Conservation (phyloP, 2,329 filamentous ascomycete species). For the Mycosphaerelloides madeirae region DNA sequence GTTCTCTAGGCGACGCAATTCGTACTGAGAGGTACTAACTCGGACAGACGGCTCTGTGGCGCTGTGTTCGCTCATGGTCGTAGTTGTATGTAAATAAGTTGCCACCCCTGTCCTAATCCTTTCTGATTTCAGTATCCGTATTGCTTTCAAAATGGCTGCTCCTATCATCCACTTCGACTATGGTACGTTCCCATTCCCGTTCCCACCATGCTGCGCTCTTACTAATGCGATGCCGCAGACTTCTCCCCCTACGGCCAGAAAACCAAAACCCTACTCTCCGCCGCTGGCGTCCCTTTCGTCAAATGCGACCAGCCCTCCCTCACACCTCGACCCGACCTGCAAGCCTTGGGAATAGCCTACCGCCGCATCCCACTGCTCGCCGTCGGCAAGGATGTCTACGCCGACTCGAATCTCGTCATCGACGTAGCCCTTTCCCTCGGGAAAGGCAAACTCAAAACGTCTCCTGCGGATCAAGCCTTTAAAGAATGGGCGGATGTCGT, state of each 20-base stretch:
- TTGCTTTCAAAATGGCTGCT: no score
- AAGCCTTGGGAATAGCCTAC: constrained; percentile 29
- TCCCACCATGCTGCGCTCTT: neutral
- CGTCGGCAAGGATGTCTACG: constrained; percentile 31
- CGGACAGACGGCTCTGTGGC: neutral
- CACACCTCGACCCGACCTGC: constrained; percentile 29
- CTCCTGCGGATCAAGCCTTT: constrained; percentile 27
- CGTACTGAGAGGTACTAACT: neutral
- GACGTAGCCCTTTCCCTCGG: constrained; percentile 15
- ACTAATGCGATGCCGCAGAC: constrained; percentile 8
- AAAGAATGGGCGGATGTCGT: constrained; percentile 24
- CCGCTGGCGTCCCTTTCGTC: constrained; percentile 20
- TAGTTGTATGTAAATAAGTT: neutral
- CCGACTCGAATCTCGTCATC: constrained; percentile 25
- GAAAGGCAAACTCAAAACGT: constrained; percentile 15
- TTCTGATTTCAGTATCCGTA: no score
- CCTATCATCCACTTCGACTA: constrained; percentile 28
- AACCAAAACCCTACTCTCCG: constrained; percentile 23
- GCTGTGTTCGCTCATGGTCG: neutral
- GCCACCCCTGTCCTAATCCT: no score
- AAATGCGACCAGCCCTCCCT: constrained; percentile 25
- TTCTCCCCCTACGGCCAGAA: constrained; percentile 30
- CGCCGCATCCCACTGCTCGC: constrained; percentile 30
- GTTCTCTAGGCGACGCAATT: no score
- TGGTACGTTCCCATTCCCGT: constrained; percentile 13